These are phyloP conservation scores for Apocynum venetum DNA, from an alignment of 257 asterid genomes.

Conservation along the genomic window DNA sequence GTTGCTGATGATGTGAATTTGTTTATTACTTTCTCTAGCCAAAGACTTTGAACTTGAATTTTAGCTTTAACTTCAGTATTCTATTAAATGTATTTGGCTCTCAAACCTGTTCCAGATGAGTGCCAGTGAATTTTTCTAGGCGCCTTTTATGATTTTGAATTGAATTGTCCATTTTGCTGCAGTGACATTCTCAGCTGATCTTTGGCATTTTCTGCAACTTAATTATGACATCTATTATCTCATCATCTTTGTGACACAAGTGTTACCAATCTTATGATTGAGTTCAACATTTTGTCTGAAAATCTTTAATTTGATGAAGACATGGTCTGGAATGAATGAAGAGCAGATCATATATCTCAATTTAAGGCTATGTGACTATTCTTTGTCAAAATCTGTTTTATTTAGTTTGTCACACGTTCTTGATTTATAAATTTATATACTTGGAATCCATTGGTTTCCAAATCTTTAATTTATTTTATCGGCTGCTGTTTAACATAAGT, in stretches of 20 bases:
- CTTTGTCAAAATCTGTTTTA: background rate
- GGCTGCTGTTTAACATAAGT: background rate
- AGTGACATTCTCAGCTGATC: background rate
- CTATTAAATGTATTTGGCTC: background rate
- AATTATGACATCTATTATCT: background rate
- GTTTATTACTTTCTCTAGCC: background rate
- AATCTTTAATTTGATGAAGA: background rate
- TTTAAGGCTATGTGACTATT: background rate
- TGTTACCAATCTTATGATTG: background rate
- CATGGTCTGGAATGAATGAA: background rate
- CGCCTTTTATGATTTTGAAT: background rate
- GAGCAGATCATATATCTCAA: background rate
- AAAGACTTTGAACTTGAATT: background rate
- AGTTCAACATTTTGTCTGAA: background rate
- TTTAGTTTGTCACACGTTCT: background rate
- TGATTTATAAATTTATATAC: background rate
- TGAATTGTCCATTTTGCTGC: background rate
- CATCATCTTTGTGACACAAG: background rate
- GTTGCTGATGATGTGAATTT: background rate
- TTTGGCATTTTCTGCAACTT: background rate
- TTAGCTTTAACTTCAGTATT: background rate
- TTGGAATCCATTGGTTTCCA: background rate
- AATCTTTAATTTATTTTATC: background rate
- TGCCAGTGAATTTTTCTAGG: background rate
- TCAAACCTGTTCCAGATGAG: background rate